A percentile compares a stretch with the other conserved stretches of the same genome.
These are phyloP conservation scores for Fusarium aywerte DNA, from an alignment of 2,329 filamentous ascomycete species.

Conservation along the genomic window DNA sequence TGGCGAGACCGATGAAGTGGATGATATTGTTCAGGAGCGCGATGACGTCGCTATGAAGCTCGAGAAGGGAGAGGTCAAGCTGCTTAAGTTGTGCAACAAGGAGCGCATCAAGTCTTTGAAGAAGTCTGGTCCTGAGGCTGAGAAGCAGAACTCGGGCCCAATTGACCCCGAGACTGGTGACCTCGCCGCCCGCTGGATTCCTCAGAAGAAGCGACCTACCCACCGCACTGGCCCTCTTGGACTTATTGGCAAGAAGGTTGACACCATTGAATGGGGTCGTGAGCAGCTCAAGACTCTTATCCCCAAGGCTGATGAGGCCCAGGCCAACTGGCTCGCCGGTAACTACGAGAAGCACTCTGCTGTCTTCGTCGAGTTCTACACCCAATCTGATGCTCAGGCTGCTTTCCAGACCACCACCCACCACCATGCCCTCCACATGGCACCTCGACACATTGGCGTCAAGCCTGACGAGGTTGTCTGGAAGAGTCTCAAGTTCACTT, in stretches of 20 bases:
- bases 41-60: slow-evolving; percentile 80
- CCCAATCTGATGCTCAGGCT: slow-evolving; percentile 83
- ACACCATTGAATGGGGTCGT: slow-evolving; percentile 88
- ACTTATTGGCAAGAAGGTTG: slow-evolving; percentile 73
- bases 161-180: slow-evolving; percentile 73
- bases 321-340: slow-evolving; percentile 70
- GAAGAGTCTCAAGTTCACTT: slow-evolving; percentile 75
- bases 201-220: slow-evolving; percentile 73
- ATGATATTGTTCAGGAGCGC: slow-evolving; percentile 80
- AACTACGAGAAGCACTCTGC: slow-evolving; percentile 73
- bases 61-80: slow-evolving; percentile 82
- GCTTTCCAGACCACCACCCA: slow-evolving; percentile 86
- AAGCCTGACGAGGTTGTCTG: slow-evolving; percentile 86
- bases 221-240: slow-evolving; percentile 74
- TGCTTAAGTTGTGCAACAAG: slow-evolving; percentile 72
- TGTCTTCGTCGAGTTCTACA: slow-evolving; percentile 92
- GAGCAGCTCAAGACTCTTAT: slow-evolving; percentile 65
- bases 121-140: slow-evolving; percentile 45
- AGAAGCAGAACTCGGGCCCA: slow-evolving; percentile 55
- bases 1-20: slow-evolving; percentile 77
- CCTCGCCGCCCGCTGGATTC: slow-evolving; percentile 73
- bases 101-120: slow-evolving; percentile 51
- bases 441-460: slow-evolving; percentile 84
- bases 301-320: slow-evolving; percentile 72
- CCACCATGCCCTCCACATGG: slow-evolving; percentile 84